These are phyloP conservation scores for Aspergillus ruber DNA, from an alignment of 2,329 filamentous ascomycete species.

Conservation along the genomic window DNA sequence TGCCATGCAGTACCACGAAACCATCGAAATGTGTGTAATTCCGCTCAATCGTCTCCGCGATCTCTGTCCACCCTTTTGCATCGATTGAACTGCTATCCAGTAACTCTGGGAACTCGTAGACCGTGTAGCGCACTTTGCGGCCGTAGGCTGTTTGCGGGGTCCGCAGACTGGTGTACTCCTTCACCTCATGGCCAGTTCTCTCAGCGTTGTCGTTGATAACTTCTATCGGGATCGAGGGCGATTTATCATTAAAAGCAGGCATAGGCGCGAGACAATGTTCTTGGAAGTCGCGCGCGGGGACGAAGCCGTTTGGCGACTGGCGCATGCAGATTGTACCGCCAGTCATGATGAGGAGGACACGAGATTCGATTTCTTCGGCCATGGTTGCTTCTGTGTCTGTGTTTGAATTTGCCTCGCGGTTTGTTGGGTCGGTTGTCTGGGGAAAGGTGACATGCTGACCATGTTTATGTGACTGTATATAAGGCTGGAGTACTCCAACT, in stretches of 20 bases:
- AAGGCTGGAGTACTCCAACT: too few species aligned
- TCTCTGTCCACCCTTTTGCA: constrained; percentile 76
- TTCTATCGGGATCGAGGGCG: constrained; percentile 49
- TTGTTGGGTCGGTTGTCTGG: neutral
- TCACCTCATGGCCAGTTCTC: constrained; percentile 31
- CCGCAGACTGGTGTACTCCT: constrained; percentile 61
- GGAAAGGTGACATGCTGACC: neutral
- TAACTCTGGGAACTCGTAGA: constrained; percentile 75
- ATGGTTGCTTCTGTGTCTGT: constrained; percentile 3
- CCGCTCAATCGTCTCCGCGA: constrained; percentile 68
- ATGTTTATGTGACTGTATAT: neutral
- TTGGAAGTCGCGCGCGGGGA: constrained; percentile 74
- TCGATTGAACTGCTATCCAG: constrained; percentile 89
- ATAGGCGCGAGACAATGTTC: constrained; percentile 74
- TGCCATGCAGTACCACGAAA: constrained; percentile 86
- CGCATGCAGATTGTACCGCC: constrained; percentile 82
- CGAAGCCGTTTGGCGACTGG: constrained; percentile 68
- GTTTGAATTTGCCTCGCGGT: neutral
- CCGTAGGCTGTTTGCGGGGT: constrained; percentile 76
- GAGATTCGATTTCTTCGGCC: constrained; percentile 57
- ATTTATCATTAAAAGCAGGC: constrained; percentile 78
- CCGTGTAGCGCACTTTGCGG: constrained; percentile 73
- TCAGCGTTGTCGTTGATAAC: constrained; percentile 47
- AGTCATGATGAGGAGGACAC: constrained; percentile 85
- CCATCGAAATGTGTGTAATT: constrained; percentile 88